phyloP scores from a whole-genome alignment of 1,284 basidiomycete species.

The Prillingera fragicola region DNA sequence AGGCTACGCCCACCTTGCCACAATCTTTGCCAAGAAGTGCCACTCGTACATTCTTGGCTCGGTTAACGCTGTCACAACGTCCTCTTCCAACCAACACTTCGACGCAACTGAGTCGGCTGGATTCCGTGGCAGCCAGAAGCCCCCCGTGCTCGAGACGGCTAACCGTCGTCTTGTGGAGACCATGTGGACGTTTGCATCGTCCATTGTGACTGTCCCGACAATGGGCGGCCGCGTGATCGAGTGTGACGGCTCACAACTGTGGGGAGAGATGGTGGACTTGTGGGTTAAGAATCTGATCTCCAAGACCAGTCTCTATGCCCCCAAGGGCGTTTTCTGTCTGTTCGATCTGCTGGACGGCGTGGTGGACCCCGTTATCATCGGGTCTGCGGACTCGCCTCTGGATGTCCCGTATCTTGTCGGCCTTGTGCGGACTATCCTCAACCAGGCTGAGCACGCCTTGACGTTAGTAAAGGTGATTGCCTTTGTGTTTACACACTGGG shows the following conservation, averaged over 20 bases:
- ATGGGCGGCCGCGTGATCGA: constrained; percentile 31
- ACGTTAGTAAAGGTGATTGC: constrained; percentile 51
- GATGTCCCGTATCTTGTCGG: constrained; percentile 50
- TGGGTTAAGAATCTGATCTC: constrained; percentile 50
- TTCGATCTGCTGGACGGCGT: constrained; percentile 49
- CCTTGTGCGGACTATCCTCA: constrained; percentile 49
- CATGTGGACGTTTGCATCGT: constrained; percentile 47
- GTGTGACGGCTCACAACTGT: constrained; percentile 46
- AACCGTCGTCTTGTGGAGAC: constrained; percentile 51
- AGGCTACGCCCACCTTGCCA: constrained; percentile 50
- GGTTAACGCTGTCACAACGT: constrained; percentile 49
- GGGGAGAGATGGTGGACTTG: constrained; percentile 49
- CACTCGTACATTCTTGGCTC: constrained; percentile 50
- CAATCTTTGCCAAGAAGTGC: constrained; percentile 48
- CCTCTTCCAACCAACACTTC: constrained; percentile 46
- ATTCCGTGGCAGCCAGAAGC: constrained; percentile 50
- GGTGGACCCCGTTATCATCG: constrained; percentile 37
- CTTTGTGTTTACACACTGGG: constrained; percentile 53
- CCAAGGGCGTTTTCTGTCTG: constrained; percentile 51
- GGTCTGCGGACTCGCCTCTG: constrained; percentile 35
- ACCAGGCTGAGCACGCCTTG: constrained; percentile 52
- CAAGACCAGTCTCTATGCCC: constrained; percentile 52
- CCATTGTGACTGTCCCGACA: constrained; percentile 35
- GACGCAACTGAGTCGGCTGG: constrained; percentile 52
- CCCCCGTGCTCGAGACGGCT: constrained; percentile 51